phyloP scores from a whole-genome alignment of 2,329 filamentous ascomycete genomes.

The Fusarium sambucinum region DNA sequence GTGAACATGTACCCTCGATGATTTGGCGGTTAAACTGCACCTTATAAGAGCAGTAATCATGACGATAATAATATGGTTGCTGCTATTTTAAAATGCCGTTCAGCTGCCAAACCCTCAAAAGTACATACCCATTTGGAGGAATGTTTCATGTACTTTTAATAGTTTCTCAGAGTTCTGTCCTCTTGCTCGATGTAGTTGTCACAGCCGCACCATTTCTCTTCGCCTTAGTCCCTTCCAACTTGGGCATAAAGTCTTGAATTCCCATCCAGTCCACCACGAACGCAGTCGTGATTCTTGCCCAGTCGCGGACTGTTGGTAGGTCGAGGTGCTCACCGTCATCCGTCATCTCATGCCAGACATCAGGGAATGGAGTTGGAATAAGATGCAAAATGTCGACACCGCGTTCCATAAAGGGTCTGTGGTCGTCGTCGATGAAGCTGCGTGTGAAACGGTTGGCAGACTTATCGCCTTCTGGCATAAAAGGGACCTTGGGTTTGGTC shows the following conservation, averaged over 20 bases:
- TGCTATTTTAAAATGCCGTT: no score
- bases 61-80: no score
- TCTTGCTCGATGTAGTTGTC: constrained; percentile 45
- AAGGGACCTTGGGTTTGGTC: constrained; percentile 63
- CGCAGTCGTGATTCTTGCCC: constrained; percentile 84
- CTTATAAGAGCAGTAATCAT: no score
- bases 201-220: constrained; percentile 46
- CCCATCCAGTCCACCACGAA: constrained; percentile 96
- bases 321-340: constrained; percentile 91
- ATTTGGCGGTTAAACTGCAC: no score
- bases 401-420: constrained; percentile 87
- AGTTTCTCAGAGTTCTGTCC: constrained; percentile 51
- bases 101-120: no score
- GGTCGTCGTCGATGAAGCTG: constrained; percentile 81
- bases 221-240: constrained; percentile 39
- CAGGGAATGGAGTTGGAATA: constrained; percentile 85
- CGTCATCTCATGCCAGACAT: constrained; percentile 85
- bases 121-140: no score
- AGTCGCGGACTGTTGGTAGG: constrained; percentile 82
- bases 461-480: constrained; percentile 75
- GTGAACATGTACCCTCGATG: constrained; percentile 1
- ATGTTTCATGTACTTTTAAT: constrained; percentile 14
- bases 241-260: constrained; percentile 61
- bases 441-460: constrained; percentile 59
- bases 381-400: constrained; percentile 92